phyloP scores from a whole-genome alignment of 2,329 filamentous ascomycete genomes.

The Epichloe gansuensis region DNA sequence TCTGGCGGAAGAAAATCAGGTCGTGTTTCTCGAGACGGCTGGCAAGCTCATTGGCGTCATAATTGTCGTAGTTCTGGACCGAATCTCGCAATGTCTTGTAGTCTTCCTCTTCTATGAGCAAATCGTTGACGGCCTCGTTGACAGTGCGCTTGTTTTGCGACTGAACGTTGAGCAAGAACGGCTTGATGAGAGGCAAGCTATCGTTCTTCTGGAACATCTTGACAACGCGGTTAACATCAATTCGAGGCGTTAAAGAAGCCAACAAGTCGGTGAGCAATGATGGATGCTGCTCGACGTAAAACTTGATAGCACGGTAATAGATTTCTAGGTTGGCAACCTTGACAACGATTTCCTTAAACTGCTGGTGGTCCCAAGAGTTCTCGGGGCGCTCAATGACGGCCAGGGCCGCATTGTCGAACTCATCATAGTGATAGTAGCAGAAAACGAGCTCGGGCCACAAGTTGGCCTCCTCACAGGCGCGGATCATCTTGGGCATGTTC shows the following conservation, averaged over 20 bases:
- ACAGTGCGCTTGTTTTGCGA: conserved; percentile 95
- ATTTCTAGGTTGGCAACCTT: conserved; percentile 99
- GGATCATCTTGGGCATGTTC: conserved; percentile 96
- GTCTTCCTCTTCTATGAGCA: conserved; percentile 96
- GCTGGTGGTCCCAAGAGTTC: conserved; percentile 98
- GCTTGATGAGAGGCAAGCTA: conserved; percentile 96
- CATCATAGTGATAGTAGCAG: conserved; percentile 96
- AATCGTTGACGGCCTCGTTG: conserved; percentile 94
- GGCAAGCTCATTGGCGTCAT: conserved; percentile 86
- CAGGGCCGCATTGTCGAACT: conserved; percentile 92
- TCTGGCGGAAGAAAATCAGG: conserved; percentile 97
- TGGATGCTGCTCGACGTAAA: conserved; percentile 95
- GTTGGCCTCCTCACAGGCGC: conserved; percentile 84
- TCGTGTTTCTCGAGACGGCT: conserved; percentile 93
- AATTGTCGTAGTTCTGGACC: conserved; percentile 98
- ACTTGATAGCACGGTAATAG: conserved; percentile 93
- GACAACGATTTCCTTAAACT: conserved; percentile 96
- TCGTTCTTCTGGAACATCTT: conserved; percentile 98
- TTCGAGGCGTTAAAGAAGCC: conserved; percentile 78
- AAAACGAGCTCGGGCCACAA: conserved; percentile 97
- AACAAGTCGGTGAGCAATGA: conserved; percentile 91
- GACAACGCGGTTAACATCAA: conserved; percentile 98
- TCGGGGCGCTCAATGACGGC: conserved; percentile 96
- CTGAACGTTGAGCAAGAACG: conserved; percentile 94
- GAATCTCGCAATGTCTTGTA: conserved; percentile 98